Percentiles rank a stretch among this genome's conserved stretches.
These are phyloP conservation scores for Olyra latifolia DNA, from an alignment of 176 grass and related monocot genomes.

Conservation along the genomic window DNA sequence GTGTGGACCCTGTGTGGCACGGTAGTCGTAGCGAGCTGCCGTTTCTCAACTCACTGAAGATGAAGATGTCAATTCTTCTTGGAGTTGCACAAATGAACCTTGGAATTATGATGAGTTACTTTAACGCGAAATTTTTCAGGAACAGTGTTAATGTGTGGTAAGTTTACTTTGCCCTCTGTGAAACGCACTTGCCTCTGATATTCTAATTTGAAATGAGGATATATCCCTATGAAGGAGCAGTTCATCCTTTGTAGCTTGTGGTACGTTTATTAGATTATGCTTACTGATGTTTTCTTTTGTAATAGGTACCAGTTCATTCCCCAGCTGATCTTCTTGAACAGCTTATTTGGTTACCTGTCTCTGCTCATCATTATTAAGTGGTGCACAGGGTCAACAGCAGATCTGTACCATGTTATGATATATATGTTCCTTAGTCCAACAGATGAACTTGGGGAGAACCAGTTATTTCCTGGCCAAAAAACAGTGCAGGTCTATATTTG, in stretches of 20 bases:
- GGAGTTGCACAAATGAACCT: slow-evolving; percentile 98
- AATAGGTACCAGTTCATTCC: slow-evolving; percentile 85
- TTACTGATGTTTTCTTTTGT: slow-evolving; percentile 12
- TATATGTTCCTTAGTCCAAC: slow-evolving; percentile 98
- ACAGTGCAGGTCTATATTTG: slow-evolving; percentile 61
- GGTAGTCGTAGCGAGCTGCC: slow-evolving; percentile 83
- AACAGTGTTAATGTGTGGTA: slow-evolving; percentile 84
- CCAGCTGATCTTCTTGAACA: slow-evolving; percentile 93
- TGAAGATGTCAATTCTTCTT: slow-evolving; percentile 99
- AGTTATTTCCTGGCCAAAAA: slow-evolving; percentile 91
- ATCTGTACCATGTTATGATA: slow-evolving; percentile 97
- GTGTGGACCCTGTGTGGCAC: slow-evolving; percentile 89
- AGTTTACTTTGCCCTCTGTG: slow-evolving; percentile 19
- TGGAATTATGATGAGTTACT: slow-evolving; percentile 91
- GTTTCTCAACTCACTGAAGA: slow-evolving; percentile 94
- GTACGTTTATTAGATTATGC: slow-evolving; percentile 14
- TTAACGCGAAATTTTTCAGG: slow-evolving; percentile 80
- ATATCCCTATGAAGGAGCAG: background rate
- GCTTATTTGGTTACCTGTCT: slow-evolving; percentile 91
- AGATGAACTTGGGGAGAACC: slow-evolving; percentile 85
- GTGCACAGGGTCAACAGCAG: slow-evolving; percentile 87
- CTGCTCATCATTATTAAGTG: slow-evolving; percentile 90
- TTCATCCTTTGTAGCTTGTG: slow-evolving; percentile 6
- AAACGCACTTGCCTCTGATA: background rate
- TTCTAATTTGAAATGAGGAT: slow-evolving; percentile 13